Evolutionary conservation across 768 basidiomycete genomes (phyloP), one percentile per base, ranked within the genome.

Genomic region (Mycena kentingensis): DNA sequence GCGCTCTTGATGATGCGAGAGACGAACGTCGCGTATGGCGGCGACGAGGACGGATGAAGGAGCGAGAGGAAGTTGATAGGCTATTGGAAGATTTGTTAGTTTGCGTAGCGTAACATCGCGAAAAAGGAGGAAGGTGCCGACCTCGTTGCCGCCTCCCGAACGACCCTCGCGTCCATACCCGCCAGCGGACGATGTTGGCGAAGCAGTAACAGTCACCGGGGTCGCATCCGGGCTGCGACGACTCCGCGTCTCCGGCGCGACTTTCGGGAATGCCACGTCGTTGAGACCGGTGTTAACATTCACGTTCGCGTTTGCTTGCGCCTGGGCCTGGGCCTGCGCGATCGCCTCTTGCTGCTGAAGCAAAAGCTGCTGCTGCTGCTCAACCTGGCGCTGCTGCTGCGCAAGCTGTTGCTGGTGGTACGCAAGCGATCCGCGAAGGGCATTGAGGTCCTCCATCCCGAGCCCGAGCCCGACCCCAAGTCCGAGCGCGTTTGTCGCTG

Each of bases 21-120:
- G 12, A 93, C 90, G 60, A 93, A 91, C 49, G 88, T 74, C 47
- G 82, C 81, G 63, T 93, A 93, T 2, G 90, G 90, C 13, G 91
- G 91, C 25, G 86, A 84, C 1, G 90, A 89, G 0, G 90, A 89
- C 1, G 91, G 91, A 61, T 92, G 90, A 44, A 93, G 77, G 45
- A 93, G 75, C 13, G 88, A 88, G 47, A 93, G 77, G 67, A 93
- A 93, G 69, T 93, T 93, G 74, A 93, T 91, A 15, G 91, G 90
- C 90, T 93, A 57, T 31, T 22, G 24, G 38, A 43, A 46, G 11
- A 47, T 16, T 51, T 21, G 19, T 47, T 26, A 50, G 46, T n/a
- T 43, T 15, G 46, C 38, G 47, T 35, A 54, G 58, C 58, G 45
- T 57, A 57, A 57, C 48, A 60, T 58, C 54, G 42, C 25, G 49